These are phyloP conservation scores for Juglanconis sp. DNA, from an alignment of 2,329 filamentous ascomycete species.

Conservation along the genomic window DNA sequence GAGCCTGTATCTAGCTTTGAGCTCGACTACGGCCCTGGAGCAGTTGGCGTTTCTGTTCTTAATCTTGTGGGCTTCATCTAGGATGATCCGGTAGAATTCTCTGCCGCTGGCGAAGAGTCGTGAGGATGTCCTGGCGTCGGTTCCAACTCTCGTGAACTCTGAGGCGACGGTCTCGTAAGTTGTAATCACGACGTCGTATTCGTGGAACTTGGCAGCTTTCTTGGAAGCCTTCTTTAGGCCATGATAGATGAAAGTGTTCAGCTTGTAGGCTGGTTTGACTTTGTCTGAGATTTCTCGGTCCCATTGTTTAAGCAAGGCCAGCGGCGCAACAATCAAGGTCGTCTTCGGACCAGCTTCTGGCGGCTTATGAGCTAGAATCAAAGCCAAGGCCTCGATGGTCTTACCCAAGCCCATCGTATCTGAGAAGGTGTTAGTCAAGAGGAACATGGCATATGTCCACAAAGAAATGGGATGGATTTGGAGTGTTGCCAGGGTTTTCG, in stretches of 20 bases:
- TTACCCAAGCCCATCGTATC: constrained; percentile 94
- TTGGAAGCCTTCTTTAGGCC: constrained; percentile 18
- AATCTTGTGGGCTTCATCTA: constrained; percentile 13
- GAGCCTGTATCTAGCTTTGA: constrained; percentile 7
- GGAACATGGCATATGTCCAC: not conserved
- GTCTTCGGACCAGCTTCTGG: constrained; percentile 42
- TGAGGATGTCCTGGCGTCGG: not conserved
- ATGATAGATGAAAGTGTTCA: constrained; percentile 27
- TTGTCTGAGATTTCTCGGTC: constrained; percentile 65
- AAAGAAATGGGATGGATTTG: not conserved
- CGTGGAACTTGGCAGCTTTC: not conserved
- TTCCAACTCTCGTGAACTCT: not conserved
- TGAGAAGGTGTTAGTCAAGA: constrained; percentile 29
- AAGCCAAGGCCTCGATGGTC: constrained; percentile 79
- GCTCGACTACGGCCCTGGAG: constrained; percentile 7
- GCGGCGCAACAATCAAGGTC: constrained; percentile 77
- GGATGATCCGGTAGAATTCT: constrained; percentile 3
- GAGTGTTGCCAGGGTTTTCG: not conserved
- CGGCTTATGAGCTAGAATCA: constrained; percentile 56
- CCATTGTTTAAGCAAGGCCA: constrained; percentile 91
- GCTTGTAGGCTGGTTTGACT: constrained; percentile 24
- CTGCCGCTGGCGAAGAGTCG: not conserved
- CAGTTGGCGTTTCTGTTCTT: not conserved
- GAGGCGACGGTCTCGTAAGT: constrained; percentile 10
- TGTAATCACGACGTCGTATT: constrained; percentile 8